Evolutionary conservation across 1,139 yeast genomes (phyloP).

Genomic region (Yamadazyma siamensis): DNA sequence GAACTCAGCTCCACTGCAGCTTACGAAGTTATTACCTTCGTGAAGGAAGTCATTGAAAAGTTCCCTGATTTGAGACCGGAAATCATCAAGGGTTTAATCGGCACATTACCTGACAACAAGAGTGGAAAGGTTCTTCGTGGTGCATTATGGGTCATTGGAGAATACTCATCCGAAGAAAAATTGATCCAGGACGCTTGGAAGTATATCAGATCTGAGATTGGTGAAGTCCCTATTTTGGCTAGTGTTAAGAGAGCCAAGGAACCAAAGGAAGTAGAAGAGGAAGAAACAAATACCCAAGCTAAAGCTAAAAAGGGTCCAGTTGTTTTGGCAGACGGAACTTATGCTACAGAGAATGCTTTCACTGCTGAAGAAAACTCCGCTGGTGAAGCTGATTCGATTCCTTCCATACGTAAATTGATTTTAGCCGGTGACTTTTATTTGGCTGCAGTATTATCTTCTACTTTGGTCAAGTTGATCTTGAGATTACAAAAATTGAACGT

Average conservation of each 20-base stretch:
- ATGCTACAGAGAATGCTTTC: conserved; percentile 92
- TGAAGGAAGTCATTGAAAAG: conserved; percentile 91
- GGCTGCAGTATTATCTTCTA: conserved; percentile 83
- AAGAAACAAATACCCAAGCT: conserved; percentile 18
- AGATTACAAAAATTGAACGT: conserved; percentile 64
- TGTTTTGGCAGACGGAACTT: conserved; percentile 95
- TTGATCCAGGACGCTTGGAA: conserved; percentile 87
- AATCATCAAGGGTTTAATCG: conserved; percentile 63
- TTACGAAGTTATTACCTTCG: conserved; percentile 80
- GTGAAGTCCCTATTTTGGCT: conserved; percentile 87
- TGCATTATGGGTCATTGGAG: conserved; percentile 95
- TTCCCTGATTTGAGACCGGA: conserved; percentile 76
- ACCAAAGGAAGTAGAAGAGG: conserved; percentile 29
- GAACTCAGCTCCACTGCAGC: conserved; percentile 87
- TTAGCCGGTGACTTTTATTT: conserved; percentile 88
- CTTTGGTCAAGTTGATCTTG: conserved; percentile 83
- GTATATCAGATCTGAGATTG: conserved; percentile 76
- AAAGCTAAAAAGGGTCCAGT: conserved; percentile 65
- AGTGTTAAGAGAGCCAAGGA: conserved; percentile 57
- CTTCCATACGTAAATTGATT: conserved; percentile 79
- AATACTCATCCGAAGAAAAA: conserved; percentile 70
- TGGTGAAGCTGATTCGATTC: conserved; percentile 44
- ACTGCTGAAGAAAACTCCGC: conserved; percentile 37
- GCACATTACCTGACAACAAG: conserved; percentile 62
- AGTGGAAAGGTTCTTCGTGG: conserved; percentile 93